These are phyloP conservation scores for Pelargonium citronellum DNA, from an alignment of 441 rosid species.

Conservation along the genomic window DNA sequence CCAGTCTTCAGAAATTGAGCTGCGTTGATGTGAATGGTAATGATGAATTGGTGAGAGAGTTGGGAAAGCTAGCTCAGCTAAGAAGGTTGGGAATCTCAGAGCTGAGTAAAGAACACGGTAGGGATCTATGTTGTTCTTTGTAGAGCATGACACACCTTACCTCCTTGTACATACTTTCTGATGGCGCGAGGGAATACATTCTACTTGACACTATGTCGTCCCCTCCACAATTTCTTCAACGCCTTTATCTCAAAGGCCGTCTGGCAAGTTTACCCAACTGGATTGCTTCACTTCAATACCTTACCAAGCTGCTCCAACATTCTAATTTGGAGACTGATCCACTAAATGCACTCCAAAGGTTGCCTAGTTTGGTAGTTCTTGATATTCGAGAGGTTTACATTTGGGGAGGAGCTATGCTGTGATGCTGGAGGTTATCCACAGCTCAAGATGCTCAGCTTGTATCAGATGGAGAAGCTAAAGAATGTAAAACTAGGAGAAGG, in stretches of 20 bases:
- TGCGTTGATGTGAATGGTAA: constrained; percentile 10
- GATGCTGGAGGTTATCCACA: constrained; percentile 12
- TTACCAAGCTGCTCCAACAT: constrained; percentile 11
- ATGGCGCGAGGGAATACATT: background rate
- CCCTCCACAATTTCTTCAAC: constrained; percentile 19
- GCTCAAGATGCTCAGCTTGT: background rate
- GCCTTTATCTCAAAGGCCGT: constrained; percentile 13
- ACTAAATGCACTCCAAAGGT: constrained; percentile 6
- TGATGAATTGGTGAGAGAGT: constrained; percentile 9
- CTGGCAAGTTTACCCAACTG: constrained; percentile 4
- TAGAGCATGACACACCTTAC: constrained; percentile 14
- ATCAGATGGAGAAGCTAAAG: constrained; percentile 5
- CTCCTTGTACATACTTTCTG: constrained; percentile 6
- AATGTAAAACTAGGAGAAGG: constrained; percentile 6
- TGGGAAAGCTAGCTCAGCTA: constrained; percentile 15
- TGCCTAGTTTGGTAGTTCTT: constrained; percentile 17
- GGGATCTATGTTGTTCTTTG: constrained; percentile 10
- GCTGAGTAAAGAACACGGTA: constrained; percentile 18
- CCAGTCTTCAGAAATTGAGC: constrained; percentile 17
- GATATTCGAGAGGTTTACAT: constrained; percentile 15
- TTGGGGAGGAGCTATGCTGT: constrained; percentile 16
- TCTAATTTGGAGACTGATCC: constrained; percentile 13
- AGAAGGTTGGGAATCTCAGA: constrained; percentile 11
- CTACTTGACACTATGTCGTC: constrained; percentile 4
- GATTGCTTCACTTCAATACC: constrained; percentile 11